A percentile compares a stretch with the other conserved stretches of the same genome.
phyloP scores from a whole-genome alignment of 2,329 filamentous ascomycete species.

The Aaosphaeria pasadenensis region DNA sequence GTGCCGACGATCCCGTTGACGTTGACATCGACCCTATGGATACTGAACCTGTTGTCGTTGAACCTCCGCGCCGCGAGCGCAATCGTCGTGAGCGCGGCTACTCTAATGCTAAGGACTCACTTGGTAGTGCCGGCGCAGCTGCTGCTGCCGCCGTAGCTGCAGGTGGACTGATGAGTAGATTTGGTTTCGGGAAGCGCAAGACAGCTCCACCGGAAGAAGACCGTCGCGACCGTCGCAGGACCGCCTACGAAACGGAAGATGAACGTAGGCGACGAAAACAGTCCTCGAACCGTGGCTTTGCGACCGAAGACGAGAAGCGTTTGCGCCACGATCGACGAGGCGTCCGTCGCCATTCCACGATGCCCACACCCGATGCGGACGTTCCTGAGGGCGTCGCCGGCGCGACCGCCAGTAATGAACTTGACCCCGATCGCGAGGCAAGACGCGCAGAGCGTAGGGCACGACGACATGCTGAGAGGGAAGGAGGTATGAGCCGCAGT shows the following conservation, averaged over 20 bases:
- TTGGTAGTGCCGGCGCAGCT: constrained; percentile 28
- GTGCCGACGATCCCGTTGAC: constrained; percentile 44
- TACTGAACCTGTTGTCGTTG: constrained; percentile 46
- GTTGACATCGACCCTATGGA: constrained; percentile 39
- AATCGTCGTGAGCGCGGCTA: constrained; percentile 53
- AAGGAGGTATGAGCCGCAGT: constrained; percentile 33
- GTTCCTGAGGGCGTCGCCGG: constrained; percentile 16
- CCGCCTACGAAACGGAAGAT: constrained; percentile 34
- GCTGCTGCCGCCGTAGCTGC: constrained; percentile 39
- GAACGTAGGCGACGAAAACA: constrained; percentile 37
- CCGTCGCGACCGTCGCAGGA: constrained; percentile 28
- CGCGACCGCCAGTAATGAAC: constrained; percentile 27
- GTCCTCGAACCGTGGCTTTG: constrained; percentile 30
- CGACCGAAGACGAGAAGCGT: constrained; percentile 37
- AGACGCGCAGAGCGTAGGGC: constrained; percentile 33
- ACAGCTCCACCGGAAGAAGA: constrained; percentile 27
- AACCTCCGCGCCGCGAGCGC: constrained; percentile 45
- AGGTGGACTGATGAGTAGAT: constrained; percentile 55
- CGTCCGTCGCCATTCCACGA: constrained; percentile 23
- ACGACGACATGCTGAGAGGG: constrained; percentile 35
- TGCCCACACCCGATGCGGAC: constrained; percentile 19
- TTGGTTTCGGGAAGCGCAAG: constrained; percentile 41
- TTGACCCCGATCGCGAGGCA: constrained; percentile 36
- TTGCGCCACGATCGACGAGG: constrained; percentile 35
- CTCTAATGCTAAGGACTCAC: constrained; percentile 58